Percentiles rank a stretch among this genome's conserved stretches.
These are phyloP conservation scores for Fusarium tuaranense DNA, from an alignment of 2,329 filamentous ascomycete species.

Conservation along the genomic window DNA sequence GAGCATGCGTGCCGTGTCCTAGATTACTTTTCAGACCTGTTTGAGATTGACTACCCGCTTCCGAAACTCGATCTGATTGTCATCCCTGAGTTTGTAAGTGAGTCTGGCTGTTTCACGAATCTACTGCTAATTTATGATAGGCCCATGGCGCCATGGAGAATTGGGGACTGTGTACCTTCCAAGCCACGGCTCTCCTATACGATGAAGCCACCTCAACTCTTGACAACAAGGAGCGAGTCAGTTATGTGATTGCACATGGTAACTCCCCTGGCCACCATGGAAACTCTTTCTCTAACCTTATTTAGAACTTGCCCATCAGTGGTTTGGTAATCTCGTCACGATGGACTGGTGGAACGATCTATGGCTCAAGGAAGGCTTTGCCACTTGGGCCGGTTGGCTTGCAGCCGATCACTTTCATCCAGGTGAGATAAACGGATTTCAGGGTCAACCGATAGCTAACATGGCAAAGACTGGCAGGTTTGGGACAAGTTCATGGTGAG, in stretches of 20 bases:
- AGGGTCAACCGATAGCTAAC: neutral
- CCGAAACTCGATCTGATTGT: constrained; percentile 91
- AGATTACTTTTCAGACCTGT: constrained; percentile 95
- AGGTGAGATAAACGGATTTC: constrained; percentile 47
- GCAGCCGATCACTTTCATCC: constrained; percentile 91
- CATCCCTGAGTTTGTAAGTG: constrained; percentile 72
- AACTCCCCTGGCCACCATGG: neutral
- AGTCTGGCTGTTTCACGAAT: neutral
- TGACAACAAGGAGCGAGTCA: constrained; percentile 89
- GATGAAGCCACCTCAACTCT: constrained; percentile 91
- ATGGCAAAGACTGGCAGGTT: constrained; percentile 78
- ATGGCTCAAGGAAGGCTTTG: constrained; percentile 95
- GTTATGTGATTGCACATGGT: constrained; percentile 83
- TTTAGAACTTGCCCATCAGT: constrained; percentile 87
- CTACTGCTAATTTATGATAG: neutral
- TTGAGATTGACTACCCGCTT: constrained; percentile 90
- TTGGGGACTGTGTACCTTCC: constrained; percentile 66
- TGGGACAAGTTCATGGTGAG: constrained; percentile 90
- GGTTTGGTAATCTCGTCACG: constrained; percentile 94
- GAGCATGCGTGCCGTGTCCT: constrained; percentile 92
- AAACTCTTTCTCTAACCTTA: neutral
- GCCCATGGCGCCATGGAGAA: neutral
- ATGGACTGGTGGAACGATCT: constrained; percentile 97
- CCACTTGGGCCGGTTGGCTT: constrained; percentile 97
- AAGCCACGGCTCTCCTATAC: constrained; percentile 91